Evolutionary conservation across 2,329 filamentous ascomycete genomes (phyloP).

Genomic region (Periconia sp.): DNA sequence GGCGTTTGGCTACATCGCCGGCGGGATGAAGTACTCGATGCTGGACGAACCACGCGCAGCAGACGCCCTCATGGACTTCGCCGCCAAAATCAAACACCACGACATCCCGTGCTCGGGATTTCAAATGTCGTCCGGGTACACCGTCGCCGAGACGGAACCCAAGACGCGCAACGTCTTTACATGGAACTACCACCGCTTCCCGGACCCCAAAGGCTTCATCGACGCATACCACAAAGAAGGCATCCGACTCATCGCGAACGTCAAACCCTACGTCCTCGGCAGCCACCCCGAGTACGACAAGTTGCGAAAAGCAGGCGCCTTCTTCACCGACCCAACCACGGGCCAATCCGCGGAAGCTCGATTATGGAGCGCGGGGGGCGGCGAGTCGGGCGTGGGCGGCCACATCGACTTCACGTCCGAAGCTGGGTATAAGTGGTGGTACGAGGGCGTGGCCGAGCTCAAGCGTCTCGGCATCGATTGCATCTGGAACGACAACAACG

Average conservation of each 20-base stretch:
- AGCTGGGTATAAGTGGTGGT: slow-evolving; percentile 71
- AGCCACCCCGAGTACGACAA: slow-evolving; percentile 68
- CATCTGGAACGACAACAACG: slow-evolving; percentile 81
- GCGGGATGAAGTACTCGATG: slow-evolving; percentile 65
- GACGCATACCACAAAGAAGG: slow-evolving; percentile 63
- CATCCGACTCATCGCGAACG: slow-evolving; percentile 69
- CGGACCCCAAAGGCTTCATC: slow-evolving; percentile 66
- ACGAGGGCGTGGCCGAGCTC: slow-evolving; percentile 64
- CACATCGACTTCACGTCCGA: slow-evolving; percentile 74
- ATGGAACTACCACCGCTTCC: slow-evolving; percentile 72
- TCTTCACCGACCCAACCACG: slow-evolving; percentile 63
- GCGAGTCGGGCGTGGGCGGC: slow-evolving; percentile 68
- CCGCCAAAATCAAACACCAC: slow-evolving; percentile 62
- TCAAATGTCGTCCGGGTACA: slow-evolving; percentile 74
- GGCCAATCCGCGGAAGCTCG: slow-evolving; percentile 58
- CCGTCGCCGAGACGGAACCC: slow-evolving; percentile 65
- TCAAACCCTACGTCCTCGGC: slow-evolving; percentile 71
- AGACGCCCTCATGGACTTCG: slow-evolving; percentile 63
- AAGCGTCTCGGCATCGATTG: slow-evolving; percentile 67
- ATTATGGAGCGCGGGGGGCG: slow-evolving; percentile 73
- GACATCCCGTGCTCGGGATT: slow-evolving; percentile 72
- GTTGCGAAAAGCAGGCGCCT: slow-evolving; percentile 59
- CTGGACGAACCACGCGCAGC: slow-evolving; percentile 57
- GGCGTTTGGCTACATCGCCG: slow-evolving; percentile 73
- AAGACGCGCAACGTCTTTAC: slow-evolving; percentile 72